Conservation (phyloP, 2,329 filamentous ascomycete species). For the Penicillium sp. region DNA sequence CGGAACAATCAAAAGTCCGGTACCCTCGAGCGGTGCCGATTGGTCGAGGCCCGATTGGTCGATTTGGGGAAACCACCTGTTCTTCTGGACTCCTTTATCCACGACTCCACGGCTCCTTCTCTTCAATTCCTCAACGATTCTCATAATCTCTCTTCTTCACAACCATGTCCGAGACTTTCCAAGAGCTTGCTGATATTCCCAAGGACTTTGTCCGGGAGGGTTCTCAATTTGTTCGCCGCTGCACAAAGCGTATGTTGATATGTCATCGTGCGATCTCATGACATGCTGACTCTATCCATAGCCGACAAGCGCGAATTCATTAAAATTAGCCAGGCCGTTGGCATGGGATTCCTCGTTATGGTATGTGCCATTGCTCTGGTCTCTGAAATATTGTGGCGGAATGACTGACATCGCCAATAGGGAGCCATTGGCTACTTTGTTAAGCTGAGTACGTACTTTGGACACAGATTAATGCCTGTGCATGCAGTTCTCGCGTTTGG, state of each 20-base stretch:
- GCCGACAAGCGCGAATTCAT: constrained; percentile 61
- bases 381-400: not conserved
- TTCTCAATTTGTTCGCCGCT: constrained; percentile 49
- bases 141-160: not conserved
- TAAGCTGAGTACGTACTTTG: constrained; percentile 53
- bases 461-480: not conserved
- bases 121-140: not conserved
- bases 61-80: constrained; percentile 13
- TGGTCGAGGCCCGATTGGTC: not conserved
- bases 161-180: constrained; percentile 57
- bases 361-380: constrained; percentile 18
- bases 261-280: not conserved
- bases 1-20: not conserved
- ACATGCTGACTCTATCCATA: constrained; percentile 32
- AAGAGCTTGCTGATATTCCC: constrained; percentile 60
- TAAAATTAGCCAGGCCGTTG: constrained; percentile 61
- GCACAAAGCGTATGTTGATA: constrained; percentile 48
- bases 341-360: constrained; percentile 61
- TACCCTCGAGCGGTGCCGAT: not conserved
- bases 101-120: not conserved
- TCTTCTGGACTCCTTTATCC: constrained; percentile 3
- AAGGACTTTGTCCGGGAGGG: constrained; percentile 55
- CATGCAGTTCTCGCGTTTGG: not conserved
- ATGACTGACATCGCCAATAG: constrained; percentile 21
- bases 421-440: constrained; percentile 60